Percentiles rank a stretch among this genome's conserved stretches.
Evolutionary conservation across 2,329 filamentous ascomycete species (phyloP).

Genomic region (Verticillium isaacii): DNA sequence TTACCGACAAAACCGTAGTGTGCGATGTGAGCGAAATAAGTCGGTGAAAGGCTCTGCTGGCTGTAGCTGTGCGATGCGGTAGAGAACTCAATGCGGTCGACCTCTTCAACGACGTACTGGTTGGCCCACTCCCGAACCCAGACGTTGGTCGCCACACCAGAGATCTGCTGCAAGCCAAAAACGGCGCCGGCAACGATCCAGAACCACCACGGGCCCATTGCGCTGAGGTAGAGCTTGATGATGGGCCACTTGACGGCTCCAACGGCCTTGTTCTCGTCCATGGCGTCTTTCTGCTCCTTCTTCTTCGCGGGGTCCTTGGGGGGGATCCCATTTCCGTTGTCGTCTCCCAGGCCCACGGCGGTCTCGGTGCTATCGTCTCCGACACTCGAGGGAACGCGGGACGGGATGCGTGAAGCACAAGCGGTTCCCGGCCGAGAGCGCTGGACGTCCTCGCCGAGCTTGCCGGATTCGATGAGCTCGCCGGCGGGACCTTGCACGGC

Average conservation of each 20-base stretch:
- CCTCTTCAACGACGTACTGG: constrained; percentile 60
- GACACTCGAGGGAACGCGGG: constrained; percentile 71
- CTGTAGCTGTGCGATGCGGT: constrained; percentile 29
- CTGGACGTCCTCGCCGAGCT: constrained; percentile 78
- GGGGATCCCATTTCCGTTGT: constrained; percentile 40
- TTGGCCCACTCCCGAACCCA: constrained; percentile 98
- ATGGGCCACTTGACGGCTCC: constrained; percentile 87
- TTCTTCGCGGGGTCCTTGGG: constrained; percentile 42
- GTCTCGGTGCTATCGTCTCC: constrained; percentile 57
- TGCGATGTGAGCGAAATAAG: constrained; percentile 34
- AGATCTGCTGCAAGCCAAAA: constrained; percentile 79
- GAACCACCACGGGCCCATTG: constrained; percentile 98
- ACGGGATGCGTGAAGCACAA: constrained; percentile 67
- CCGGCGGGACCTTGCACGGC: constrained; percentile 69
- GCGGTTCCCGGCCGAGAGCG: constrained; percentile 68
- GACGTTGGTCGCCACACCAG: constrained; percentile 80
- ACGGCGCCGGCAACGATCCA: constrained; percentile 73
- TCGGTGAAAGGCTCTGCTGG: constrained; percentile 27
- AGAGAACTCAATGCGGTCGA: constrained; percentile 26
- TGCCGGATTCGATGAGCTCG: constrained; percentile 80
- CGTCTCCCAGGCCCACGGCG: constrained; percentile 46
- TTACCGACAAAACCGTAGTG: constrained; percentile 30
- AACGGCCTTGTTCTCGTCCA: constrained; percentile 73
- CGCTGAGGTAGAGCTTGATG: constrained; percentile 75
- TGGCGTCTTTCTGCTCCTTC: constrained; percentile 44